Evolutionary conservation across 2,329 filamentous ascomycete genomes (phyloP), one percentile per base, ranked within the genome.

Genomic region (Colletotrichum falcatum): DNA sequence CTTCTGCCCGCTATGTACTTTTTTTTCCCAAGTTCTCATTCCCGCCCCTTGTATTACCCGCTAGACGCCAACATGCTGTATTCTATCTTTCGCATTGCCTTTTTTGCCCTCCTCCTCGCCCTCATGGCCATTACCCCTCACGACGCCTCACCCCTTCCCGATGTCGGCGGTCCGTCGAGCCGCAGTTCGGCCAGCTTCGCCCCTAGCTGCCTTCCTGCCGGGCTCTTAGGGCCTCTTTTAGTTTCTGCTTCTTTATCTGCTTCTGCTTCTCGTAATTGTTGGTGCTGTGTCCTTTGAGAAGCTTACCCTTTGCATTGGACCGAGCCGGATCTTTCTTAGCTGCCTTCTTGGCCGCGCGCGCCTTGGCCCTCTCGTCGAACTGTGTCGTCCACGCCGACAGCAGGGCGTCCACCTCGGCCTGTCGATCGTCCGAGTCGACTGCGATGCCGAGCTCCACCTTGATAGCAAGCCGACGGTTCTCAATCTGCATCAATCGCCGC

Each of bases 181-280:
- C 46, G 55, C 58, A 71, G 30, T 16, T 35, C 39, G 33, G 37
- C 59, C 66, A 68, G 60, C 58, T 68, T 59, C 42, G 58, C 53
- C 23, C 59, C 68, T 60, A 71, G 64, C 37, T 55, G 59, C 51
- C 58, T 46, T 67, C 64, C 65, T 71, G 68, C 46, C 65, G 53
- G n/a, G 30, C 56, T 51, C 68, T 53, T 33, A 71, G 53, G 46
- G 68, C 68, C 20, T 58, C 12, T 67, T 71, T 71, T 65, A 23
- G 59, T 55, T 39, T 70, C 42, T 73, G 67, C 65, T 74, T 72
- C 35, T 65, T 66, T 56, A 65, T 58, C 67, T 71, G 69, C 68
- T 62, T 61, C 35, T 63, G 54, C 55, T 51, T 59, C 63, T 62
- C 66, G 14, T 68, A 60, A 54, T 61, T 37, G 11, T 61, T 54